These are phyloP conservation scores for Trichosporon sp. DNA, from an alignment of 1,284 basidiomycete species.

Conservation along the genomic window DNA sequence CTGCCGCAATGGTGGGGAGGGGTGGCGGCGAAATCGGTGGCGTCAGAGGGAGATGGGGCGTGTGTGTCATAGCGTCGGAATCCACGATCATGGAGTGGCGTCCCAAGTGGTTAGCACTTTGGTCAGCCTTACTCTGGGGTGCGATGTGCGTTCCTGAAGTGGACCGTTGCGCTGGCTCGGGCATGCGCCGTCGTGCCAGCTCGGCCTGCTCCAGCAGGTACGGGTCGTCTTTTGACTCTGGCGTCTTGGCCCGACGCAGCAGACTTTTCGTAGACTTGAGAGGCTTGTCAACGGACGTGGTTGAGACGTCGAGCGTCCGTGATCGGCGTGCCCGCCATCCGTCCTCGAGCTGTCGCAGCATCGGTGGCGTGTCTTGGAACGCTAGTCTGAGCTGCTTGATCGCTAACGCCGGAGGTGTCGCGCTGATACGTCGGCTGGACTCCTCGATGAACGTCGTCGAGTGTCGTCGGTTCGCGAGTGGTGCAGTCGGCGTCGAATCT, in stretches of 20 bases:
- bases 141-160: neutral
- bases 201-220: constrained; percentile 9
- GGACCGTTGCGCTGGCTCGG: neutral
- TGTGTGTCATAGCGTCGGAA: neutral
- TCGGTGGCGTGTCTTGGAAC: constrained; percentile 43
- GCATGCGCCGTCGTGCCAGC: constrained; percentile 8
- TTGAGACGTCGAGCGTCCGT: constrained; percentile 6
- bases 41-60: constrained; percentile 6
- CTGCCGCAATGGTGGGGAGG: neutral
- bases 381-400: constrained; percentile 30
- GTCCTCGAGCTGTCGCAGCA: constrained; percentile 40
- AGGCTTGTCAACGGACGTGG: constrained; percentile 4
- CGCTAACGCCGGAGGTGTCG: constrained; percentile 21
- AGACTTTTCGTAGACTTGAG: constrained; percentile 13
- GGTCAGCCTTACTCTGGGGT: constrained; percentile 2
- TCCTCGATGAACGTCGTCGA: constrained; percentile 17
- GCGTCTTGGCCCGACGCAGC: constrained; percentile 11
- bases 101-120: constrained; percentile 11
- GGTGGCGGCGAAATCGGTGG: constrained; percentile 14
- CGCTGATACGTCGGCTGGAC: neutral
- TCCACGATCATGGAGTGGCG: constrained; percentile 12
- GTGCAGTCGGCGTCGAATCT: neutral
- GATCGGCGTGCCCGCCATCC: constrained; percentile 41
- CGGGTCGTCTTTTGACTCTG: neutral
- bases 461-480: neutral